phyloP scores from a whole-genome alignment of 2,329 filamentous ascomycete species.

The Claviceps monticola region DNA sequence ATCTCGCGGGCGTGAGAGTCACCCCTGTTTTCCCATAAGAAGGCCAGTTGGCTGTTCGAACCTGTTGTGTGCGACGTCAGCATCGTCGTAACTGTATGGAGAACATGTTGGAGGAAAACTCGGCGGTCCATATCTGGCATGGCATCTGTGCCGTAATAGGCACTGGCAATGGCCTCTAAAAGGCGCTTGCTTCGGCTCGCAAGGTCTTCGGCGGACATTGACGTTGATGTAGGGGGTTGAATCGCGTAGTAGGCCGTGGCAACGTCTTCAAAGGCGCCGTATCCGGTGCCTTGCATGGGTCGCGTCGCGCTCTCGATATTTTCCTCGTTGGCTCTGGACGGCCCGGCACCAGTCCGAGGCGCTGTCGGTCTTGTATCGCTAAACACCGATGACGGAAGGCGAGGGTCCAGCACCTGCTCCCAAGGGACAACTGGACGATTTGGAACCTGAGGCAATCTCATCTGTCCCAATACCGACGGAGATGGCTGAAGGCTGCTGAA shows the following conservation, averaged over 20 bases:
- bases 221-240: constrained; percentile 8
- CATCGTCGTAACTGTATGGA: constrained; percentile 12
- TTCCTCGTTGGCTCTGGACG: constrained; percentile 4
- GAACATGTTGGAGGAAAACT: constrained; percentile 15
- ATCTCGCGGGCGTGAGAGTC: constrained; percentile 4
- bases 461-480: no score
- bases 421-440: no score
- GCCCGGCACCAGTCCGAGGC: no score
- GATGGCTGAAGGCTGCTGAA: no score
- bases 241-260: constrained; percentile 15
- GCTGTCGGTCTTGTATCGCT: not conserved
- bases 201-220: constrained; percentile 14
- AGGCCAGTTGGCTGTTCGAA: constrained; percentile 3
- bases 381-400: not conserved
- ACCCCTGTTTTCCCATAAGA: constrained; percentile 9
- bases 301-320: constrained; percentile 12
- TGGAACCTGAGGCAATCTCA: no score
- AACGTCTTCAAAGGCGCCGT: constrained; percentile 14
- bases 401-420: not conserved
- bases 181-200: constrained; percentile 14
- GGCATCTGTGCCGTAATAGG: constrained; percentile 8
- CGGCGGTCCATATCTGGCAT: constrained; percentile 15
- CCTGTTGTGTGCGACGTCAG: constrained; percentile 8
- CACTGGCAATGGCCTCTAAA: constrained; percentile 11
- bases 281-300: constrained; percentile 11